phyloP scores from a whole-genome alignment of 805 yeast genomes.

The Candida andamanensis region DNA sequence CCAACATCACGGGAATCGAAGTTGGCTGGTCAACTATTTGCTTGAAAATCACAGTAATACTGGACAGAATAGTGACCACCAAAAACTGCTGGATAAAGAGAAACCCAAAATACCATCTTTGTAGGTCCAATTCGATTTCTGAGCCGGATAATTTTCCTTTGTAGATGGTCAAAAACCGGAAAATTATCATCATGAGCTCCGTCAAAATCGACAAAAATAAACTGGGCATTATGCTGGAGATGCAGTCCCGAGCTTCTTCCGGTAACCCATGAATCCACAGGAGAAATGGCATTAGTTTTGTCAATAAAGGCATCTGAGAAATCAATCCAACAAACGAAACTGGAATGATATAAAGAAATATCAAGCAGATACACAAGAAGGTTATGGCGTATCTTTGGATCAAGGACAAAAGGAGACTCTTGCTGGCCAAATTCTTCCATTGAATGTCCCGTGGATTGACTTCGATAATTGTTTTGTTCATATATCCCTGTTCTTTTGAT shows the following conservation, averaged over 20 bases:
- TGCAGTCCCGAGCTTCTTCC: constrained; percentile 42
- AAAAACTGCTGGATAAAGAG: constrained; percentile 77
- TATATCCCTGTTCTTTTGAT: constrained; percentile 36
- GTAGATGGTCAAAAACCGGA: constrained; percentile 47
- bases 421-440: constrained; percentile 58
- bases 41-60: constrained; percentile 59
- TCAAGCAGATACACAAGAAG: constrained; percentile 42
- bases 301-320: constrained; percentile 66
- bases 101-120: constrained; percentile 73
- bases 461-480: constrained; percentile 44
- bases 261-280: constrained; percentile 55
- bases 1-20: constrained; percentile 65
- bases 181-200: constrained; percentile 54
- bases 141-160: constrained; percentile 61
- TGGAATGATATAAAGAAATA: constrained; percentile 69
- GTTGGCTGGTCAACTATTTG: constrained; percentile 65
- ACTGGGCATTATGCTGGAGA: constrained; percentile 66
- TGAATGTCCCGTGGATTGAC: constrained; percentile 63
- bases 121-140: constrained; percentile 64
- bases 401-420: constrained; percentile 30
- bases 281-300: constrained; percentile 56
- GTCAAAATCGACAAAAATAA: constrained; percentile 59
- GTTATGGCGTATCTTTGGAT: constrained; percentile 42
- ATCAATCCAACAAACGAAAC: constrained; percentile 75
- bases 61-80: constrained; percentile 81